These are phyloP conservation scores for Xylaria sp. DNA, from an alignment of 2,329 filamentous ascomycete genomes.

Conservation along the genomic window DNA sequence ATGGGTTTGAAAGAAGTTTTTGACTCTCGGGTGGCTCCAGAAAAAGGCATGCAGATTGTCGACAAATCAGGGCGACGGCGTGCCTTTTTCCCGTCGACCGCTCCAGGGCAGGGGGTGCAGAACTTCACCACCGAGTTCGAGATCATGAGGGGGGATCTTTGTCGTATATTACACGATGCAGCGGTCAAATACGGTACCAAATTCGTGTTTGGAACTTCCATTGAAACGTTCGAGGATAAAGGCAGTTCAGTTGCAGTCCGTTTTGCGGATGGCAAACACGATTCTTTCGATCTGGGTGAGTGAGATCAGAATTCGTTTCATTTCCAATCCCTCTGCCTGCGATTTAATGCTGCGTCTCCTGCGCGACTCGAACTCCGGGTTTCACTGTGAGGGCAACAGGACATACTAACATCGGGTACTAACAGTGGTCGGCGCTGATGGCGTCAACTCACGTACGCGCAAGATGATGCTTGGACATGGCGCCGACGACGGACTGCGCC, in stretches of 20 bases:
- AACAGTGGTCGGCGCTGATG: conserved; percentile 64
- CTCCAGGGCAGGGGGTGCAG: conserved; percentile 46
- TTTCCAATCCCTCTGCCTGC: not conserved
- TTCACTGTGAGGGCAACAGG: not conserved
- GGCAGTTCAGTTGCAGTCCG: conserved; percentile 38
- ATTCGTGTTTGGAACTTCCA: conserved; percentile 50
- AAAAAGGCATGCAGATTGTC: conserved; percentile 59
- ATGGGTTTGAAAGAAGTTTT: conserved; percentile 63
- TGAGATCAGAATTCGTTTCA: not conserved
- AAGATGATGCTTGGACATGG: conserved; percentile 53
- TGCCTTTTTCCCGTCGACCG: conserved; percentile 55
- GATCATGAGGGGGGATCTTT: conserved; percentile 66
- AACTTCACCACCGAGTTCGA: conserved; percentile 62
- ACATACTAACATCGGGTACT: conserved; percentile 7
- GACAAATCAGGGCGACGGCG: conserved; percentile 52
- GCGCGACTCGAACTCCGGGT: not conserved
- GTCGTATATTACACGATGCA: conserved; percentile 55
- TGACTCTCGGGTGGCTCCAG: conserved; percentile 55
- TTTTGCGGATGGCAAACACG: conserved; percentile 57
- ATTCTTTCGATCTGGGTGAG: conserved; percentile 58
- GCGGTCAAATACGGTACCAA: conserved; percentile 43
- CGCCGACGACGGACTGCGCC: conserved; percentile 42
- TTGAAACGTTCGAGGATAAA: conserved; percentile 45
- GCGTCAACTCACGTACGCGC: conserved; percentile 61
- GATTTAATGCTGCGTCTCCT: not conserved